A percentile compares a stretch with the other conserved stretches of the same genome.
Conservation (phyloP, 352 stramenopile species). For the Globisporangium barbulae region DNA sequence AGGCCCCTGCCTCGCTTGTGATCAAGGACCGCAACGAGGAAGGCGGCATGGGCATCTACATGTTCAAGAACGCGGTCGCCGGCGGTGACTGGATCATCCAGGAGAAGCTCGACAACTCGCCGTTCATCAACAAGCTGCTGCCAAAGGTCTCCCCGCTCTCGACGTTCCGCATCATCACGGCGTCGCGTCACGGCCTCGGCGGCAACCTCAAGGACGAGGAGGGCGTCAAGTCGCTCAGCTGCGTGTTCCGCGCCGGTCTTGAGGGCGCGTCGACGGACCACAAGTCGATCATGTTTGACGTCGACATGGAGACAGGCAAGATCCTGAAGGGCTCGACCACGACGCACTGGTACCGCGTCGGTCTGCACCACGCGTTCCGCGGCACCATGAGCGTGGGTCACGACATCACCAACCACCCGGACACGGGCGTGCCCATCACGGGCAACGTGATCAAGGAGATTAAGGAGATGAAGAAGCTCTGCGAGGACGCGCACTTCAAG, state of each 20-base stretch:
- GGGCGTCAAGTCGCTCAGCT: constrained; percentile 76
- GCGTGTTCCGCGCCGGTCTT: constrained; percentile 71
- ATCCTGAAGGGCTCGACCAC: constrained; percentile 96
- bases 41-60: constrained; percentile 96
- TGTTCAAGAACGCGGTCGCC: constrained; percentile 95
- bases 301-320: constrained; percentile 92
- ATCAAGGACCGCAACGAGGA: constrained; percentile 98
- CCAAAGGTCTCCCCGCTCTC: constrained; percentile 93
- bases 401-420: constrained; percentile 87
- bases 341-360: constrained; percentile 95
- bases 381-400: constrained; percentile 82
- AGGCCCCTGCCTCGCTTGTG: constrained; percentile 87
- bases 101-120: constrained; percentile 93
- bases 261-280: constrained; percentile 92
- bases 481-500: constrained; percentile 84
- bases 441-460: constrained; percentile 89
- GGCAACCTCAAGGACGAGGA: constrained; percentile 47
- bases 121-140: constrained; percentile 90
- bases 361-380: constrained; percentile 64
- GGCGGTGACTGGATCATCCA: constrained; percentile 97
- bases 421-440: constrained; percentile 85
- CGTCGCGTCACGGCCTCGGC: constrained; percentile 73
- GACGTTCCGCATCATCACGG: constrained; percentile 98
- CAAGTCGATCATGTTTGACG: constrained; percentile 98
- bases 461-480: constrained; percentile 79